phyloP scores from a whole-genome alignment of 805 yeast genomes.

The Kregervanrija delftensis region DNA sequence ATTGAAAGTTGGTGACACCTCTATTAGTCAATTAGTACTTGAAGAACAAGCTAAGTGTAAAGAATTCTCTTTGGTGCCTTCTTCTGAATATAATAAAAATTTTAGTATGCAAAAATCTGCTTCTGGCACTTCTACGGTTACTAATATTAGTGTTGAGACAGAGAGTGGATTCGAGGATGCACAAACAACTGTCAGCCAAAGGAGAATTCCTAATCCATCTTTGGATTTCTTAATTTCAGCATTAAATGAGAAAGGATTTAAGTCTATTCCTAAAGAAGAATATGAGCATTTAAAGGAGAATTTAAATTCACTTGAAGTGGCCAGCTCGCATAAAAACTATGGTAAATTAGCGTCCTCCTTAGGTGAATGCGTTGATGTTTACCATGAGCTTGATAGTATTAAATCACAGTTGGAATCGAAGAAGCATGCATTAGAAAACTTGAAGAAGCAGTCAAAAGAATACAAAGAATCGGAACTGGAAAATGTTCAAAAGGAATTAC shows the following conservation, averaged over 20 bases:
- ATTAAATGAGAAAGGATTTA: constrained; percentile 20
- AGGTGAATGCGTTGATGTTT: constrained; percentile 4
- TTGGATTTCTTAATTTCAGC: constrained; percentile 19
- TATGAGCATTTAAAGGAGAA: constrained; percentile 13
- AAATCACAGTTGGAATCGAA: constrained; percentile 9
- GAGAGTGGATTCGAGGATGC: no score
- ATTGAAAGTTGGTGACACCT: no score
- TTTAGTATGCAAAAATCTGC: constrained; percentile 3
- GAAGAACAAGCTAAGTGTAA: neutral
- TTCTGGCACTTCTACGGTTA: neutral
- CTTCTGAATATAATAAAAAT: neutral
- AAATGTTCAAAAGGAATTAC: neutral
- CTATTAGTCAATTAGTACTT: neutral
- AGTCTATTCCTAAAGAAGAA: constrained; percentile 16
- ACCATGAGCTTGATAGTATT: constrained; percentile 9
- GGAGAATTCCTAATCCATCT: constrained; percentile 16
- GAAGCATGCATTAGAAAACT: constrained; percentile 6
- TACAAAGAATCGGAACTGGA: constrained; percentile 1
- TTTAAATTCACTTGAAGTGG: neutral
- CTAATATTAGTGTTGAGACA: no score
- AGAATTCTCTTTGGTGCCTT: constrained; percentile 2
- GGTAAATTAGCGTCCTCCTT: neutral
- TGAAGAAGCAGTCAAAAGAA: constrained; percentile 5
- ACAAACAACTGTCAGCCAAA: no score
- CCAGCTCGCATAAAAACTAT: no score